These are phyloP conservation scores for Peronospora belbahrii DNA, from an alignment of 352 stramenopile genomes.

Conservation along the genomic window DNA sequence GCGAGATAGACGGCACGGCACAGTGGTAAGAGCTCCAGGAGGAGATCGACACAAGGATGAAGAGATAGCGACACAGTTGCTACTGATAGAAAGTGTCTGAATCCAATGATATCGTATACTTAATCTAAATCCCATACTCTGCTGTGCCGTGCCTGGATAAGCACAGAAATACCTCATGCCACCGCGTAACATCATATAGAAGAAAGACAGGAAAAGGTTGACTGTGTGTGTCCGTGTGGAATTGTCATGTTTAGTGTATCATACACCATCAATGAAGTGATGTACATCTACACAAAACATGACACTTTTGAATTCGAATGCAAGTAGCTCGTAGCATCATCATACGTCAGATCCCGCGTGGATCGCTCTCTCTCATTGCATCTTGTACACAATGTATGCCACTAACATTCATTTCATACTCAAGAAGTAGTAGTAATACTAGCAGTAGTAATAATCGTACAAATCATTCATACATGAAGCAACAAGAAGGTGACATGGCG, in stretches of 20 bases:
- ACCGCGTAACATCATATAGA: conserved; percentile 40
- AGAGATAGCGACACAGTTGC: not conserved
- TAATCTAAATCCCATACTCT: not conserved
- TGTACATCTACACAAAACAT: not conserved
- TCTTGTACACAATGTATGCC: not conserved
- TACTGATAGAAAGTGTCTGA: conserved; percentile 8
- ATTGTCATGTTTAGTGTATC: not conserved
- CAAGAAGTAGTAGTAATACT: not conserved
- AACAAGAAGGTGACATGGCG: not conserved
- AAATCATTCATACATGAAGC: too few species aligned
- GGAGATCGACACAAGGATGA: not conserved
- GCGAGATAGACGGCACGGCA: conserved; percentile 5
- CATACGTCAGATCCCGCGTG: not conserved
- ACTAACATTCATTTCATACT: not conserved
- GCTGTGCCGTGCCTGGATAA: conserved; percentile 5
- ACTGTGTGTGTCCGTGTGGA: not conserved
- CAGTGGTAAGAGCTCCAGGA: conserved; percentile 8
- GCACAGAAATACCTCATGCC: conserved; percentile 48
- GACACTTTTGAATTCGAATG: not conserved
- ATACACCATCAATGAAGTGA: not conserved
- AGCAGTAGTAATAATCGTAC: not conserved
- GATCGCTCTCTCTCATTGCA: not conserved
- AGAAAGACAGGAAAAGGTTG: not conserved
- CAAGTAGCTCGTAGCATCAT: too few species aligned
- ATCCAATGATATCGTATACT: not conserved